Conservation (phyloP, 768 basidiomycete species). For the Sarcodon aspratus region DNA sequence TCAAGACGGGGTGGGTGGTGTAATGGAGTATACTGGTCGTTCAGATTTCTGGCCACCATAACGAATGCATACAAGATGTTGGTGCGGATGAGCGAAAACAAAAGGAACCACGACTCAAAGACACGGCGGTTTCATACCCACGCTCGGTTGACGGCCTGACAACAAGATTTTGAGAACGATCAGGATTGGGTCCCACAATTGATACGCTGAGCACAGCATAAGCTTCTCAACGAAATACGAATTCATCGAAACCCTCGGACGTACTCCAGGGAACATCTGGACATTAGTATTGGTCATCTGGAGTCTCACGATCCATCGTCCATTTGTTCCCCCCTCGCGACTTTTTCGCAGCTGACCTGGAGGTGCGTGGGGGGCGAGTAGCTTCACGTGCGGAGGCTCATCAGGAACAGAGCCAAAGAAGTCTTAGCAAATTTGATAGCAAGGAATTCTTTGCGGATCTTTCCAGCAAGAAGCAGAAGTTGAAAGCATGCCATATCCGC, state of each 20-base stretch:
- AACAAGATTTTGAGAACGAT: background rate
- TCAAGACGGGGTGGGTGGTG: slow-evolving; percentile 40
- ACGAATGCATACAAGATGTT: slow-evolving; percentile 9
- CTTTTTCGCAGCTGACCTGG: too few species aligned
- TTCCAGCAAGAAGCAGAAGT: too few species aligned
- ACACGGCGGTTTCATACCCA: slow-evolving; percentile 18
- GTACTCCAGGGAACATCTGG: background rate
- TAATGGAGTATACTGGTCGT: slow-evolving; percentile 49
- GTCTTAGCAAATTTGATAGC: background rate
- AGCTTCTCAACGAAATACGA: background rate
- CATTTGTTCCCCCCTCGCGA: too few species aligned
- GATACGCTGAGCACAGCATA: slow-evolving; percentile 1
- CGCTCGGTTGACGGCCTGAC: slow-evolving; percentile 3
- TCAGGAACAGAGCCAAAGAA: too few species aligned
- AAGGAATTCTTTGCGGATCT: background rate
- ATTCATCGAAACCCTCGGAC: background rate
- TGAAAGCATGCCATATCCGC: too few species aligned
- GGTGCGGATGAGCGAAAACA: slow-evolving; percentile 12
- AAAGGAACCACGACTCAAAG: slow-evolving; percentile 12
- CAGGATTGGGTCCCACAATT: background rate
- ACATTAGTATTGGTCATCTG: too few species aligned
- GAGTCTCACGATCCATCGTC: too few species aligned
- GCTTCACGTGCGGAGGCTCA: too few species aligned
- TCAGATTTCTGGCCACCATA: slow-evolving; percentile 48
- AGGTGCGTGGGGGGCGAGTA: too few species aligned